phyloP scores from a whole-genome alignment of 2,329 filamentous ascomycete species.

The Coccinonectria pachysandricola region DNA sequence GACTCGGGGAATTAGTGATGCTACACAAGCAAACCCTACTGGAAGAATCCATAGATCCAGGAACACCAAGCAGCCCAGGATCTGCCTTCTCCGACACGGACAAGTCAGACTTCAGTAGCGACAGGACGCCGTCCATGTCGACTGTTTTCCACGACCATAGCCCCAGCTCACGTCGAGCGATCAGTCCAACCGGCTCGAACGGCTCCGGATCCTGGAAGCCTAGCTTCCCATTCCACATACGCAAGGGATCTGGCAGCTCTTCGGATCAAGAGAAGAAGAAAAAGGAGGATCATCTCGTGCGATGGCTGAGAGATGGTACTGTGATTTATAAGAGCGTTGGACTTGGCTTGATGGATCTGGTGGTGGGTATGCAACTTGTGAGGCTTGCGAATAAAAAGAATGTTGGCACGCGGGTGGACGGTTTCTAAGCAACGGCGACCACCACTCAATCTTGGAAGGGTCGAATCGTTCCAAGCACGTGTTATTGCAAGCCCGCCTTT shows the following conservation, averaged over 20 bases:
- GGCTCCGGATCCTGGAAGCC: slow-evolving; percentile 22
- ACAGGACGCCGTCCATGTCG: slow-evolving; percentile 30
- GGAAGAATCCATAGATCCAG: slow-evolving; percentile 29
- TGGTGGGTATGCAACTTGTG: slow-evolving; percentile 49
- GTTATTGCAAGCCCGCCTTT: too few relatives aligned
- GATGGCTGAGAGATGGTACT: slow-evolving; percentile 51
- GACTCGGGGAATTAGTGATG: slow-evolving; percentile 68
- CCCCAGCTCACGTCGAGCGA: slow-evolving; percentile 15
- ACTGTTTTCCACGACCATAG: slow-evolving; percentile 23
- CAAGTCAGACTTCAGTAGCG: slow-evolving; percentile 26
- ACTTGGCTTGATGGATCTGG: slow-evolving; percentile 55
- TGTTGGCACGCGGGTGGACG: slow-evolving; percentile 42
- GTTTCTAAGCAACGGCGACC: too few relatives aligned
- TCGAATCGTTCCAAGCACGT: too few relatives aligned
- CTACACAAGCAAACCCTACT: slow-evolving; percentile 36
- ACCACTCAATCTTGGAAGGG: slow-evolving; percentile 1
- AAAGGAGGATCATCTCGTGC: slow-evolving; percentile 38
- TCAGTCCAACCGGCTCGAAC: slow-evolving; percentile 23
- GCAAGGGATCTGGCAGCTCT: slow-evolving; percentile 19
- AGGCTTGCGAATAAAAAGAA: slow-evolving; percentile 43
- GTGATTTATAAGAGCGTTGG: slow-evolving; percentile 62
- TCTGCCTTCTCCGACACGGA: slow-evolving; percentile 23
- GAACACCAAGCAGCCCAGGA: slow-evolving; percentile 20
- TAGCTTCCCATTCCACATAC: slow-evolving; percentile 23
- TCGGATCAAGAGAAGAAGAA: slow-evolving; percentile 28